Evolutionary conservation across 352 stramenopile species (phyloP).

Genomic region (Phytopythium cucurbitacearum): DNA sequence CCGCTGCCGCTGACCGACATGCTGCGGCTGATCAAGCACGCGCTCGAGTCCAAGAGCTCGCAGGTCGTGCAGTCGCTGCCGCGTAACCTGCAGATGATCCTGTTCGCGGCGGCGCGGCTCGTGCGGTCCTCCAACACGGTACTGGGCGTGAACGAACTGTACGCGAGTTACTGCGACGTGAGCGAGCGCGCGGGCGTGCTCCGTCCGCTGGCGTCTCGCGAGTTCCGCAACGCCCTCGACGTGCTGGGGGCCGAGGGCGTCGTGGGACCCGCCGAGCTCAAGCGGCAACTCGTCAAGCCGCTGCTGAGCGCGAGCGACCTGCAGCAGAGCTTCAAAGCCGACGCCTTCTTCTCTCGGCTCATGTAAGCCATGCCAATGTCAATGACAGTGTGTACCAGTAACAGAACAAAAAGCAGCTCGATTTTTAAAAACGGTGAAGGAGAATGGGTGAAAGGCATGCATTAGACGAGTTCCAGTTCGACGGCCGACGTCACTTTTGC

Average conservation of each 20-base stretch:
- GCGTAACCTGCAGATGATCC: conserved; percentile 79
- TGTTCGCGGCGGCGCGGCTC: conserved; percentile 61
- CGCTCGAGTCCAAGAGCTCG: conserved; percentile 60
- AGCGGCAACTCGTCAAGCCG: conserved; percentile 78
- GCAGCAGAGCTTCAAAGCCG: conserved; percentile 63
- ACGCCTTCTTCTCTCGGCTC: conserved; percentile 71
- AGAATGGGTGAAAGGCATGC: too few relatives aligned
- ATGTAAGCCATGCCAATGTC: conserved; percentile 24
- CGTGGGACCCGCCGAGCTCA: conserved; percentile 46
- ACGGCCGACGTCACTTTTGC: background rate
- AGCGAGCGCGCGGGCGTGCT: conserved; percentile 65
- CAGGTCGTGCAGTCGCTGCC: conserved; percentile 56
- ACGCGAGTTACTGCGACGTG: conserved; percentile 63
- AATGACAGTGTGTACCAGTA: background rate
- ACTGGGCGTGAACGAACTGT: conserved; percentile 56
- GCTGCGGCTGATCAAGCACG: conserved; percentile 65
- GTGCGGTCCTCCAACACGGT: conserved; percentile 30
- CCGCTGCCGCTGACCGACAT: conserved; percentile 70
- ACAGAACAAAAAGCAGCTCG: too few relatives aligned
- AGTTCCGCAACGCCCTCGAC: conserved; percentile 68
- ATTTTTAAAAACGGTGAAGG: too few relatives aligned
- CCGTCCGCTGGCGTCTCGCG: conserved; percentile 46
- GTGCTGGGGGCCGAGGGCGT: conserved; percentile 67
- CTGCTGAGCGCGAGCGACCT: conserved; percentile 61
- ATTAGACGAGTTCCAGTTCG: too few relatives aligned